Evolutionary conservation across 2,329 filamentous ascomycete genomes (phyloP), one percentile per base, ranked within the genome.

Genomic region (Tolypocladium inflatum): DNA sequence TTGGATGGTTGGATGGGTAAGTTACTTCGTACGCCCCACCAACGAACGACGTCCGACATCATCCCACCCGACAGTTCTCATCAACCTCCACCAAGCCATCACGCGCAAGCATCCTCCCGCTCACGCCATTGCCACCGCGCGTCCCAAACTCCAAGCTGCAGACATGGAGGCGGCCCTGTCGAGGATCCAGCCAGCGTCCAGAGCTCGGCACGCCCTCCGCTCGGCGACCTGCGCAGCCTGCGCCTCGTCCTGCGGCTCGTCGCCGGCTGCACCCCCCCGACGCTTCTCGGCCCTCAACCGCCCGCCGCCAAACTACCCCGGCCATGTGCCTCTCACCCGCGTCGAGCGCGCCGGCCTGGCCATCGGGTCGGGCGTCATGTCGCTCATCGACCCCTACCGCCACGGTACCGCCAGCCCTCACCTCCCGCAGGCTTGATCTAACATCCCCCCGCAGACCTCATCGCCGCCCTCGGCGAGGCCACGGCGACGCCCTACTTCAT

Each of bases 401-500:
- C 90, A 85, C 71, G 89, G 89, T 88, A 77, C 55, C 23, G 55
- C 30, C 33, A 39, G 8, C 60, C 35, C 15, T 17, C 21, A 21
- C 38, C 9, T 33, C n/a, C 39, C 2, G 33, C 30, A 41, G 10
- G 21, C 21, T 9, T 26, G 45, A 41, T 4, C 45, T 45, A 41
- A 45, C n/a, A 38, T 17, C 17, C 2, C 26, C 26, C 26, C 6
- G 26, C 67, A 90, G 94, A 99, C 76, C 85, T 99, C 64, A 95
- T 99, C 66, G 94, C 94, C 39, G 84, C 91, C 39, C 84, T 96
- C n/a, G 93, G 92, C 69, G 94, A 99, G 79, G 87, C 92, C 35
- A 97, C 94, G 3, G 91, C 92, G 26, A 91, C 92, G 11, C 94
- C 94, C 15, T 96, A 91, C 80, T 97, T 97, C 77, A 92, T 97